Conservation (phyloP, 2,329 filamentous ascomycete genomes). For the Lasiodiplodia theobromae region DNA sequence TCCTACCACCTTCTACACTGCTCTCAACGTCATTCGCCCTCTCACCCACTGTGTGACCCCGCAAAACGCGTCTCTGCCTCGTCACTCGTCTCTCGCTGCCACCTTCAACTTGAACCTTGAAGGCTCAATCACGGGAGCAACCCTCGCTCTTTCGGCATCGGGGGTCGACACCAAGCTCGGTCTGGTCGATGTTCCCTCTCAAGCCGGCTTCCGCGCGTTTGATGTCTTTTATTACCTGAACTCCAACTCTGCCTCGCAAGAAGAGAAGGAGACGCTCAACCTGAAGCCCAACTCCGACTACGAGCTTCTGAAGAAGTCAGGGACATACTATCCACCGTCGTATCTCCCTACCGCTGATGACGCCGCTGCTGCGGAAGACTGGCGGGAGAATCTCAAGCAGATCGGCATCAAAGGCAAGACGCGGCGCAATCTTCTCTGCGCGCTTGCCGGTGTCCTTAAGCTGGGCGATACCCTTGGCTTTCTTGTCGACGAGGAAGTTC, state of each 20-base stretch:
- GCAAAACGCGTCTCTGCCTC: slow-evolving; percentile 82
- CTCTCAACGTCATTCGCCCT: slow-evolving; percentile 81
- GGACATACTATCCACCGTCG: slow-evolving; percentile 82
- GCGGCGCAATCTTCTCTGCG: slow-evolving; percentile 83
- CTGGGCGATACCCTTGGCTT: slow-evolving; percentile 91
- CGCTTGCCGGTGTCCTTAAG: slow-evolving; percentile 85
- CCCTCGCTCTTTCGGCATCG: slow-evolving; percentile 80
- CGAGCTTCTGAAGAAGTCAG: slow-evolving; percentile 78
- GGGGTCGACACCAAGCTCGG: slow-evolving; percentile 86
- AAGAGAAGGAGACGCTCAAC: slow-evolving; percentile 86
- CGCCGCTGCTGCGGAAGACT: slow-evolving; percentile 90
- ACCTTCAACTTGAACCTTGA: slow-evolving; percentile 81
- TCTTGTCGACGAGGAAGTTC: slow-evolving; percentile 78
- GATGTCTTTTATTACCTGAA: slow-evolving; percentile 98
- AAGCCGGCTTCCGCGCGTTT: slow-evolving; percentile 87
- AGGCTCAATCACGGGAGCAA: slow-evolving; percentile 78
- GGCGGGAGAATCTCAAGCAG: slow-evolving; percentile 82
- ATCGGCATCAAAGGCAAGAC: slow-evolving; percentile 91
- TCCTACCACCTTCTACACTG: slow-evolving; percentile 76
- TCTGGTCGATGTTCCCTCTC: slow-evolving; percentile 78
- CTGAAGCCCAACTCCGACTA: slow-evolving; percentile 81
- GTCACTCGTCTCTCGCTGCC: slow-evolving; percentile 81
- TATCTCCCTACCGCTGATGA: slow-evolving; percentile 95
- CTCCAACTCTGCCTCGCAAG: slow-evolving; percentile 85
- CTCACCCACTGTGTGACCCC: slow-evolving; percentile 90